Conservation (phyloP, 768 basidiomycete genomes). For the Mycena pura region DNA sequence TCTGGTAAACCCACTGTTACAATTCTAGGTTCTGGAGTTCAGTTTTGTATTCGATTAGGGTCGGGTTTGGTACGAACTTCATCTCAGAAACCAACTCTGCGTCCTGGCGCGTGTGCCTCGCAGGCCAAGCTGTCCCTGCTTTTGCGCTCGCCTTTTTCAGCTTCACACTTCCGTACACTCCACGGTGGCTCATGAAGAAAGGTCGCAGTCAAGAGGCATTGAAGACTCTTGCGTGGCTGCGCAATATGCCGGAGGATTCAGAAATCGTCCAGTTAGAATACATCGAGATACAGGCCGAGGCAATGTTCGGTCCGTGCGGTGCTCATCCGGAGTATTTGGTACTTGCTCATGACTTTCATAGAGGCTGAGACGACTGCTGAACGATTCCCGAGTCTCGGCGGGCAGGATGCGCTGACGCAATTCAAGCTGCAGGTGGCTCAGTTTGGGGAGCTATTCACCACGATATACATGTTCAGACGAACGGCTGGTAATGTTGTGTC, state of each 20-base stretch:
- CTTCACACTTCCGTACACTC: conserved; percentile 48
- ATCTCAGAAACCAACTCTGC: conserved; percentile 30
- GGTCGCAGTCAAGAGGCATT: conserved; percentile 45
- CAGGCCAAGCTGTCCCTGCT: conserved; percentile 46
- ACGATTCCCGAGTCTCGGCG: conserved; percentile 24
- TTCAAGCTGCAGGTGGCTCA: conserved; percentile 28
- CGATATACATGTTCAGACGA: conserved; percentile 28
- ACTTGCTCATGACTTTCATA: background rate
- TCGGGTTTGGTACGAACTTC: conserved; percentile 30
- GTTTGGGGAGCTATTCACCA: conserved; percentile 29
- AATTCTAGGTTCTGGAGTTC: background rate
- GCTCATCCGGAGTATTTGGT: background rate
- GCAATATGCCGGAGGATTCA: conserved; percentile 39
- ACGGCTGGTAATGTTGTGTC: conserved; percentile 17
- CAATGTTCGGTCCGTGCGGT: conserved; percentile 26
- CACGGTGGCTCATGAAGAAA: conserved; percentile 49
- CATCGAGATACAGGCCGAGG: conserved; percentile 46
- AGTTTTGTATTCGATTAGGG: conserved; percentile 9
- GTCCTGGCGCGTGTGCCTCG: conserved; percentile 41
- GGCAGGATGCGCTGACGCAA: conserved; percentile 17
- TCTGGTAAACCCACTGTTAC: conserved; percentile 11
- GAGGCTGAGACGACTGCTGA: conserved; percentile 30
- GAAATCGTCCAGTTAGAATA: conserved; percentile 44
- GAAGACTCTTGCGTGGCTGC: conserved; percentile 40
- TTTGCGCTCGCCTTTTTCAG: conserved; percentile 35